Evolutionary conservation across 2,329 filamentous ascomycete species (phyloP).

Genomic region (Thielaviopsis punctulata): DNA sequence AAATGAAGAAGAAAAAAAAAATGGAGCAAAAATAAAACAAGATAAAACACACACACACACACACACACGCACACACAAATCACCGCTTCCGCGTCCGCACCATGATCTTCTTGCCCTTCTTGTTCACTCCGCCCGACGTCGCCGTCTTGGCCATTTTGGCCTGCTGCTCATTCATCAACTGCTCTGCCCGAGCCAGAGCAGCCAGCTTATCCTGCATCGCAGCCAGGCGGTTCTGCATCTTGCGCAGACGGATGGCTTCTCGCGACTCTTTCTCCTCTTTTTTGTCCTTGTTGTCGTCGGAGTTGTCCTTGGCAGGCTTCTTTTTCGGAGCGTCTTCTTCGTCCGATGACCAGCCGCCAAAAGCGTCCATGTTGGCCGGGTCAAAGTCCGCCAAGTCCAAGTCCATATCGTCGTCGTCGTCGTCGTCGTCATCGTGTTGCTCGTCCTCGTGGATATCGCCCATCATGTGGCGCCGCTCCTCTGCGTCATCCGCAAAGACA

Average conservation of each 20-base stretch:
- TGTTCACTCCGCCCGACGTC: constrained; percentile 41
- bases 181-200: constrained; percentile 37
- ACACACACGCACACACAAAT: constrained; percentile 7
- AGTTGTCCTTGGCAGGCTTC: constrained; percentile 18
- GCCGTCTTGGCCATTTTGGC: constrained; percentile 49
- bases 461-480: constrained; percentile 17
- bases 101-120: constrained; percentile 44
- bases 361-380: constrained; percentile 10
- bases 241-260: constrained; percentile 21
- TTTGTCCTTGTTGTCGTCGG: constrained; percentile 28
- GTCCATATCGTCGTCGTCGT: constrained; percentile 17
- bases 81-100: constrained; percentile 44
- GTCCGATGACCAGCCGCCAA: constrained; percentile 15
- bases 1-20: constrained; percentile 1
- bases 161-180: constrained; percentile 38
- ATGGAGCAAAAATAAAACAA: background rate
- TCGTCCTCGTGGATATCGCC: constrained; percentile 23
- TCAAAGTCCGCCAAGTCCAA: constrained; percentile 13
- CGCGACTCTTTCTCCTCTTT: constrained; percentile 13
- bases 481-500: constrained; percentile 21
- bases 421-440: constrained; percentile 19
- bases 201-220: constrained; percentile 36
- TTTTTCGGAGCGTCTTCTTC: constrained; percentile 18
- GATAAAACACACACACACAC: background rate
- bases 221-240: constrained; percentile 31